These are phyloP conservation scores for Diphasiastrum complanatum DNA, from an alignment of 83 land plant genomes.

Conservation along the genomic window DNA sequence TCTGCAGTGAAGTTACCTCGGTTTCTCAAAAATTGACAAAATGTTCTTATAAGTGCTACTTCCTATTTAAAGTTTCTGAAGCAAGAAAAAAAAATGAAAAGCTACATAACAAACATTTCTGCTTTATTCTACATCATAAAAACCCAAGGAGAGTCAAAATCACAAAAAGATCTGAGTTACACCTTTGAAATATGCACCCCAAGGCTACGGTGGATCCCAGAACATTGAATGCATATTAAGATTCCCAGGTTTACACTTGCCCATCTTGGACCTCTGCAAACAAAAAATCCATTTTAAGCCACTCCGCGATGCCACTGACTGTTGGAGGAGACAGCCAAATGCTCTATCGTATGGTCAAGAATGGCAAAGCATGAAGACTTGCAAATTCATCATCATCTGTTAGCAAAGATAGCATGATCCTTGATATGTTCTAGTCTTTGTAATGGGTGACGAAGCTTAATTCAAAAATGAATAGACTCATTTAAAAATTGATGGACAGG, in stretches of 20 bases:
- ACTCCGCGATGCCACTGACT: not conserved
- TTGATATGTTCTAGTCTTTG: not conserved
- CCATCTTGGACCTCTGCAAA: slow-evolving; percentile 16
- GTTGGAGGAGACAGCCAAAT: not conserved
- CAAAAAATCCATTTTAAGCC: not conserved
- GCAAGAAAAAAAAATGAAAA: not conserved
- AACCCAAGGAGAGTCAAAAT: not conserved
- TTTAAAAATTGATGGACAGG: too few species aligned
- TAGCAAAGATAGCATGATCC: not conserved
- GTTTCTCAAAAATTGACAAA: too few species aligned
- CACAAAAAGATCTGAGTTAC: not conserved
- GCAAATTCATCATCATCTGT: too few species aligned
- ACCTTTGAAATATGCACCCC: slow-evolving; percentile 17
- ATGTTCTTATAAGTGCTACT: too few species aligned
- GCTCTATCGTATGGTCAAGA: too few species aligned
- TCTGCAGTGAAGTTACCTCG: too few species aligned
- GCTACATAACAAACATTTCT: not conserved
- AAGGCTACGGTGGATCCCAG: slow-evolving; percentile 14
- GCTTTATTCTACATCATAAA: not conserved
- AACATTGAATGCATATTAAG: slow-evolving; percentile 12
- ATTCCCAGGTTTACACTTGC: slow-evolving; percentile 13
- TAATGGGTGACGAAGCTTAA: not conserved
- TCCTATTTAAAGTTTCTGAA: too few species aligned
- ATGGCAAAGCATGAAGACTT: not conserved
- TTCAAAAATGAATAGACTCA: not conserved